Conservation (phyloP, 345 rosid species). For the Eucalyptus sideroxylon region DNA sequence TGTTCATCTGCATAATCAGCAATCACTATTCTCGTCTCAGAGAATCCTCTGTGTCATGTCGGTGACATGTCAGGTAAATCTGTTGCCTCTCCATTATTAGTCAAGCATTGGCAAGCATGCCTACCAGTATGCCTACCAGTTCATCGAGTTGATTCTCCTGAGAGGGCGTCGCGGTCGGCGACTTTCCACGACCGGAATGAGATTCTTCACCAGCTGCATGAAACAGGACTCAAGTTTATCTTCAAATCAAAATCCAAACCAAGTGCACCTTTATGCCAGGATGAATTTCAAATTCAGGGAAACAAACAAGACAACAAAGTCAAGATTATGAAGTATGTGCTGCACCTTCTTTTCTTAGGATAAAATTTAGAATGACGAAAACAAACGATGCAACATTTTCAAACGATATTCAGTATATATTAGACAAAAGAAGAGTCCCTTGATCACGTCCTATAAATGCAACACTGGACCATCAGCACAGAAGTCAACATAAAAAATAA, state of each 20-base stretch:
- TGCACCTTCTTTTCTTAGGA: background rate
- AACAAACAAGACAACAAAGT: background rate
- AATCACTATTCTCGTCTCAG: background rate
- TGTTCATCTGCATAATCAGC: background rate
- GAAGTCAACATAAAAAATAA: background rate
- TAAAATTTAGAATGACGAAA: background rate
- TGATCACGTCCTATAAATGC: background rate
- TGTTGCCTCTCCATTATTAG: background rate
- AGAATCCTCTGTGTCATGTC: background rate
- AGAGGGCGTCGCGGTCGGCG: constrained; percentile 19
- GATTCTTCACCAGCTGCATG: constrained; percentile 32
- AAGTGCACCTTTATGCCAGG: background rate
- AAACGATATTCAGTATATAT: background rate
- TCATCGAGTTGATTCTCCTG: constrained; percentile 18
- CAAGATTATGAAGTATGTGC: background rate
- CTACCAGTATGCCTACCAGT: constrained; percentile 36
- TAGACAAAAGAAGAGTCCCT: background rate
- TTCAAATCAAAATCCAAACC: background rate
- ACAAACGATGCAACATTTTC: background rate
- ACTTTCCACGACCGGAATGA: constrained; percentile 35
- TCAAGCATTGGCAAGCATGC: background rate
- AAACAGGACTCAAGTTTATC: background rate
- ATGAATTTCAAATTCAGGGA: background rate
- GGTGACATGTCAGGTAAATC: background rate
- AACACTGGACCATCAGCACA: background rate